A percentile compares a stretch with the other conserved stretches of the same genome.
Evolutionary conservation across 805 yeast genomes (phyloP).

Genomic region (Starmerella tilneyi): DNA sequence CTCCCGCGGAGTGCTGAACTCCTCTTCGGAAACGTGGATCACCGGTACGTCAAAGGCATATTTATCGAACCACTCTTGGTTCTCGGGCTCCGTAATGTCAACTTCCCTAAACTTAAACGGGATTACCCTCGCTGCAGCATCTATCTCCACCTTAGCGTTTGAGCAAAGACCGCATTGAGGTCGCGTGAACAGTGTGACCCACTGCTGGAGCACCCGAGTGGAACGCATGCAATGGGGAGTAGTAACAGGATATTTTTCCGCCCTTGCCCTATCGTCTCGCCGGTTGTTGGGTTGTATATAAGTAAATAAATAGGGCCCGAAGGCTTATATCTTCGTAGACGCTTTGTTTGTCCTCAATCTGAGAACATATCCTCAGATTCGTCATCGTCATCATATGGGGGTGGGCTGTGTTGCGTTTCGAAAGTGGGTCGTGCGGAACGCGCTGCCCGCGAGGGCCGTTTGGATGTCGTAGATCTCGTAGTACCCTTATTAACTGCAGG

Average conservation of each 20-base stretch:
- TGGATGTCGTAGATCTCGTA: no score
- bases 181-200: conserved; percentile 29
- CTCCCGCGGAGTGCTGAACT: conserved; percentile 6
- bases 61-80: conserved; percentile 31
- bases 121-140: conserved; percentile 15
- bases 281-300: no score
- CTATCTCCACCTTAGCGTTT: conserved; percentile 27
- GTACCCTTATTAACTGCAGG: no score
- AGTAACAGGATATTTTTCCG: no score
- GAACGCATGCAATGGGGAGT: no score
- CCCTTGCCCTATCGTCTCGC: no score
- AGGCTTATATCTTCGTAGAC: no score
- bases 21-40: conserved; percentile 21
- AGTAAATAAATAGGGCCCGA: no score
- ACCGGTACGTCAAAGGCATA: conserved; percentile 35
- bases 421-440: background rate
- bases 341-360: no score
- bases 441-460: background rate
- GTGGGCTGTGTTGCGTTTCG: background rate
- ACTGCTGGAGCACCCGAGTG: background rate
- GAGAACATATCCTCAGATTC: conserved; percentile 9
- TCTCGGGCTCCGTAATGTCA: conserved; percentile 30
- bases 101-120: conserved; percentile 25
- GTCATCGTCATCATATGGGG: background rate
- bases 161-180: conserved; percentile 34